These are phyloP conservation scores for Fusarium zealandicum DNA, from an alignment of 2,329 filamentous ascomycete species.

Conservation along the genomic window DNA sequence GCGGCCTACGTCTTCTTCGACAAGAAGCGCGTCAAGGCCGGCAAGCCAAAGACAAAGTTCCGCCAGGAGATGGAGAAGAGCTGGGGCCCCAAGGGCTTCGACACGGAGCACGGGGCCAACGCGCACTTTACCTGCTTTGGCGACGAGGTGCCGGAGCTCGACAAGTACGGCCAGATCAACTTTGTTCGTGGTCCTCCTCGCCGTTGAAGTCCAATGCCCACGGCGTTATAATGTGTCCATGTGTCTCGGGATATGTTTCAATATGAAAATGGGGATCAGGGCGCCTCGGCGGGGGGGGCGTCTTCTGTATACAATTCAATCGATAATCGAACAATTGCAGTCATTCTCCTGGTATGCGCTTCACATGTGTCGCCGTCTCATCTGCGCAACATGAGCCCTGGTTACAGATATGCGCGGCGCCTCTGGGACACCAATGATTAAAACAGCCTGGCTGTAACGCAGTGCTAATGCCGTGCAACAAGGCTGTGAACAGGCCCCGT, in stretches of 20 bases:
- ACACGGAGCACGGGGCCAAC: constrained; percentile 26
- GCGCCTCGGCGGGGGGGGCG: no score
- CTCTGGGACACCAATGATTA: not conserved
- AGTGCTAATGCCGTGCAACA: not conserved
- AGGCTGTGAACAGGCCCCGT: not conserved
- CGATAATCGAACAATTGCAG: not conserved
- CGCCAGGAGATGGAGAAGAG: constrained; percentile 59
- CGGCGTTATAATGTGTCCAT: no score
- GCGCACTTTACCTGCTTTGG: constrained; percentile 9
- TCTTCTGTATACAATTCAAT: not conserved
- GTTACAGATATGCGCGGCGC: not conserved
- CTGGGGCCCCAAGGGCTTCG: constrained; percentile 40
- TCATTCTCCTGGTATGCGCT: not conserved
- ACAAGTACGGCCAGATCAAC: constrained; percentile 34
- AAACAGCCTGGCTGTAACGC: not conserved
- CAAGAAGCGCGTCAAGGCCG: constrained; percentile 60
- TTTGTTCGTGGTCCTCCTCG: not conserved
- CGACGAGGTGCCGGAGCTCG: constrained; percentile 14
- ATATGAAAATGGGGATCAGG: not conserved
- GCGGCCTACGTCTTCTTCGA: constrained; percentile 66
- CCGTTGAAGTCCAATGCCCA: no score
- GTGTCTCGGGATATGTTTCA: not conserved
- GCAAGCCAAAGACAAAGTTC: constrained; percentile 59
- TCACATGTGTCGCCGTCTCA: constrained; percentile 9
- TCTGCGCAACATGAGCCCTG: not conserved